phyloP scores from a whole-genome alignment of 306 rosid genomes.

The Ceratonia siliqua region DNA sequence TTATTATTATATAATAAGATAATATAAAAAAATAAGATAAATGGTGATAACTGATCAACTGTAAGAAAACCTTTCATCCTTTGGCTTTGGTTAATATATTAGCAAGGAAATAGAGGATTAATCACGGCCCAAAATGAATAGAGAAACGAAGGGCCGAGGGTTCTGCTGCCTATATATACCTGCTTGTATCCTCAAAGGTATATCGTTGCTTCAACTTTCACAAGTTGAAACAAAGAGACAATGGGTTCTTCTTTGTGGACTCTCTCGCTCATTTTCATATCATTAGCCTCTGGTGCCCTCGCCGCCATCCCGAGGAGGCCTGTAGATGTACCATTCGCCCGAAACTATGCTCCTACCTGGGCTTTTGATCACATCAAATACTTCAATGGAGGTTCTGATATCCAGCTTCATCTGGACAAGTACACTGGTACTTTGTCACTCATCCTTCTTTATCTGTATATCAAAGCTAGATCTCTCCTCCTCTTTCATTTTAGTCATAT shows the following conservation, averaged over 20 bases:
- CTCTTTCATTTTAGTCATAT: no score
- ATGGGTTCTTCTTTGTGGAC: slow-evolving; percentile 43
- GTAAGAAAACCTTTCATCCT: no score
- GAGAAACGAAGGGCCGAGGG: background rate
- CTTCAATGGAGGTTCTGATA: slow-evolving; percentile 65
- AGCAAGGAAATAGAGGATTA: no score
- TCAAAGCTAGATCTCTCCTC: background rate
- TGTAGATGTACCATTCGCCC: slow-evolving; percentile 55
- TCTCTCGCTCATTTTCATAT: slow-evolving; percentile 28
- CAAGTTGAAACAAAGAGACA: background rate
- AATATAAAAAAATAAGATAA: no score
- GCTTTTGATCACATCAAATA: slow-evolving; percentile 86
- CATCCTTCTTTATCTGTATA: background rate
- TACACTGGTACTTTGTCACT: slow-evolving; percentile 57
- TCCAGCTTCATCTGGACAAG: slow-evolving; percentile 71
- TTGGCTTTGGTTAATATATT: no score
- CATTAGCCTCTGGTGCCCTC: slow-evolving; percentile 33
- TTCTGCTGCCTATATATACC: slow-evolving; percentile 20
- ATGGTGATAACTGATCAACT: no score
- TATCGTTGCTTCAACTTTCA: background rate
- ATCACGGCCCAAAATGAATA: background rate
- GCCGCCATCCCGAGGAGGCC: slow-evolving; percentile 49
- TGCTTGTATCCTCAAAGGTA: background rate
- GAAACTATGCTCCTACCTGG: slow-evolving; percentile 82
- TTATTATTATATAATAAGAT: no score